Conservation (phyloP, 306 rosid species). For the Elaeagnus macrophylla region DNA sequence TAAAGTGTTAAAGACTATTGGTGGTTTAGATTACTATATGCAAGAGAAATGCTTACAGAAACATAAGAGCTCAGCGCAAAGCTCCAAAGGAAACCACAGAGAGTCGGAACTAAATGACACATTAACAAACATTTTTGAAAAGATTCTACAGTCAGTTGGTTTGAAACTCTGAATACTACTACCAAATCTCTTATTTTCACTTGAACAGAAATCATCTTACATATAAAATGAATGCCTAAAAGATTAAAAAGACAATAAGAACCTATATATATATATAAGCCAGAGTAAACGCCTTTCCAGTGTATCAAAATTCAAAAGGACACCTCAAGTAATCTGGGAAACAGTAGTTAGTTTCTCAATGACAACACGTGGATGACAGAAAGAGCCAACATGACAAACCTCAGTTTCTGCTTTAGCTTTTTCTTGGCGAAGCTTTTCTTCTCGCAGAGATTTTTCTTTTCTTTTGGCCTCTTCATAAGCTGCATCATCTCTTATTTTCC, state of each 20-base stretch:
- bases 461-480: conserved; percentile 83
- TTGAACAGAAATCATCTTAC: conserved; percentile 9
- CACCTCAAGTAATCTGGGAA: conserved; percentile 1
- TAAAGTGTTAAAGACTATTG: no score
- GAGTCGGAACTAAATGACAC: no score
- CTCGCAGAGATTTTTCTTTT: conserved; percentile 62
- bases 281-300: background rate
- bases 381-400: conserved; percentile 32
- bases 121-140: background rate
- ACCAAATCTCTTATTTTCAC: conserved; percentile 6
- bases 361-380: conserved; percentile 9
- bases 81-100: no score
- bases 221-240: background rate
- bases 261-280: background rate
- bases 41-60: no score
- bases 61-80: no score
- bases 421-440: conserved; percentile 75
- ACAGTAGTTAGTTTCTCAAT: background rate
- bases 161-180: no score
- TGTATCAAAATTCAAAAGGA: background rate
- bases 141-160: background rate
- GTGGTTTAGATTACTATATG: no score
- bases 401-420: conserved; percentile 79
- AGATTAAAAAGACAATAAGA: background rate
- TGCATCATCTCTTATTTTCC: conserved; percentile 79